Percentiles rank a stretch among this genome's conserved stretches.
Conservation (phyloP, 176 grass and related monocot genomes). For the Saccharum officinarum region DNA sequence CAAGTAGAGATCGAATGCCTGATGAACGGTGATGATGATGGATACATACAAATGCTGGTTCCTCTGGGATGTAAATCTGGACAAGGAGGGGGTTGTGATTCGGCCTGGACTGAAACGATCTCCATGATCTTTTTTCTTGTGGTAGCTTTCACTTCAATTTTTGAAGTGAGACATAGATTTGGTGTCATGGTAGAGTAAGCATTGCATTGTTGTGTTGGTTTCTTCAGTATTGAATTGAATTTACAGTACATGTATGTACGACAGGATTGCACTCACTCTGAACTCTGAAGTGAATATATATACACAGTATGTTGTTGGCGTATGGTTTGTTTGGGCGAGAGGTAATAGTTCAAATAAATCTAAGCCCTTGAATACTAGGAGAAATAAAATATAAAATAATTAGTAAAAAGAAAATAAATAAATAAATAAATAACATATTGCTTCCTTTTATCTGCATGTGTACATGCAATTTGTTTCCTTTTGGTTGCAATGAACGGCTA, state of each 20-base stretch:
- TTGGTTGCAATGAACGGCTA: too few species aligned
- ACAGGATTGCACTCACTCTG: background rate
- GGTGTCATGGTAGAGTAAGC: slow-evolving; percentile 8
- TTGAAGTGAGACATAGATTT: background rate
- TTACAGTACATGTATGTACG: background rate
- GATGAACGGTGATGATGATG: background rate
- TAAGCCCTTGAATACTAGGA: too few species aligned
- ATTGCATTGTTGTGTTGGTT: slow-evolving; percentile 34
- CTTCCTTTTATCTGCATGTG: too few species aligned
- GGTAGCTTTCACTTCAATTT: background rate
- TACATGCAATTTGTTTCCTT: too few species aligned
- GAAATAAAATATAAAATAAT: too few species aligned
- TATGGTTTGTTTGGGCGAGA: background rate
- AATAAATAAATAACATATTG: too few species aligned
- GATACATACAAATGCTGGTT: background rate
- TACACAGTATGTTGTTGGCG: background rate
- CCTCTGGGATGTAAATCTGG: slow-evolving; percentile 28
- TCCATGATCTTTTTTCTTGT: background rate
- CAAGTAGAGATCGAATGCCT: slow-evolving; percentile 42
- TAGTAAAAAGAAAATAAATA: too few species aligned
- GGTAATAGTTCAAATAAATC: too few species aligned
- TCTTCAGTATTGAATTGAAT: slow-evolving; percentile 11
- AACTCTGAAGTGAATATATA: background rate
- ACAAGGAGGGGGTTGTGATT: background rate
- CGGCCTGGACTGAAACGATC: background rate